Evolutionary conservation across 140 eudicot genomes (phyloP).

Genomic region (Cichorium intybus): DNA sequence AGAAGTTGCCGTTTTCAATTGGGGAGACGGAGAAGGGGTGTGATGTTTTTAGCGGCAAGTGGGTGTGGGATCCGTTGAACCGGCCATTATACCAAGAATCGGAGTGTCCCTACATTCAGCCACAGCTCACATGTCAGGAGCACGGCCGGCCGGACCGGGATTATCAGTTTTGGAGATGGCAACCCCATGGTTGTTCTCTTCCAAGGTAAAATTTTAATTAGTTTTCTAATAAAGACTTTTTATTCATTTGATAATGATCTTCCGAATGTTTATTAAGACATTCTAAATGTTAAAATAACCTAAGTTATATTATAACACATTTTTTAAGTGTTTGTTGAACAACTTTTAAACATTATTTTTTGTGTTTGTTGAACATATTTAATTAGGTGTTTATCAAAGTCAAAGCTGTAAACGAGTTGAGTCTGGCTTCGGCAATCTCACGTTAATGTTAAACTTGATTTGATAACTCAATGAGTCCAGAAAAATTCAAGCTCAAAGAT

Average conservation of each 20-base stretch:
- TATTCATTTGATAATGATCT: too few relatives aligned
- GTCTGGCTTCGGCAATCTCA: too few relatives aligned
- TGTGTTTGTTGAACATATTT: background rate
- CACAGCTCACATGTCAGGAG: conserved; percentile 77
- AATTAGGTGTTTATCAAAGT: too few relatives aligned
- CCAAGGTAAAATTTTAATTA: conserved; percentile 43
- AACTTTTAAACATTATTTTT: background rate
- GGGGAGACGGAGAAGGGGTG: conserved; percentile 52
- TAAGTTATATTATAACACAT: too few relatives aligned
- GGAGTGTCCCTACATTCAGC: conserved; percentile 84
- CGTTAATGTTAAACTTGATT: too few relatives aligned
- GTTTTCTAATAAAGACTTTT: background rate
- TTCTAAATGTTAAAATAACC: too few relatives aligned
- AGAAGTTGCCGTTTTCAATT: conserved; percentile 51
- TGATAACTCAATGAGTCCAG: too few relatives aligned
- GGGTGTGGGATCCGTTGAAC: conserved; percentile 71
- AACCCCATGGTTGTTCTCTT: conserved; percentile 73
- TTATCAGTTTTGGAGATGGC: conserved; percentile 91
- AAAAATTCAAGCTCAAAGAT: too few relatives aligned
- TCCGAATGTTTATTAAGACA: too few relatives aligned
- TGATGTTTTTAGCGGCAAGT: conserved; percentile 62
- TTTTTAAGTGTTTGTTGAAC: background rate
- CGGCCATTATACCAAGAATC: conserved; percentile 71
- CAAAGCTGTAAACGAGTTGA: too few relatives aligned
- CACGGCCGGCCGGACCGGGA: conserved; percentile 83